Evolutionary conservation across 805 yeast species (phyloP).

Genomic region (Sugiyamaella smithiae): DNA sequence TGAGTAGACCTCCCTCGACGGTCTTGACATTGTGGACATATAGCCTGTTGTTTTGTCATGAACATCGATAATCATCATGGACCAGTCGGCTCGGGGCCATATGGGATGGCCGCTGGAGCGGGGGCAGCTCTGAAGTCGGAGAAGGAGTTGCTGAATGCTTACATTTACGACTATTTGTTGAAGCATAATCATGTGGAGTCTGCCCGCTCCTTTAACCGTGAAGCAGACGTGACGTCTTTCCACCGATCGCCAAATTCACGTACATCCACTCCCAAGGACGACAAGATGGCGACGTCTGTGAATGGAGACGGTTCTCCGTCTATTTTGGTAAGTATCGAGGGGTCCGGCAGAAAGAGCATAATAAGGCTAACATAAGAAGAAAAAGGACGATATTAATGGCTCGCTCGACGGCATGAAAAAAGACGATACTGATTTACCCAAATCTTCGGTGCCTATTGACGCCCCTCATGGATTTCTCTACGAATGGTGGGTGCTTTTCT

Average conservation of each 20-base stretch:
- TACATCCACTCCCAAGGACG: slow-evolving; percentile 16
- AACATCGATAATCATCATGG: slow-evolving; percentile 7
- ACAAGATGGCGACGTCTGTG: slow-evolving; percentile 3
- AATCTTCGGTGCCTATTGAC: slow-evolving; percentile 48
- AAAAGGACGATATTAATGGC: slow-evolving; percentile 17
- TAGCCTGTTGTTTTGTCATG: too few relatives aligned
- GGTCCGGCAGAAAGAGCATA: background rate
- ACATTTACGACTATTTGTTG: slow-evolving; percentile 78
- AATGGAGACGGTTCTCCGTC: slow-evolving; percentile 11
- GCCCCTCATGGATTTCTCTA: slow-evolving; percentile 83
- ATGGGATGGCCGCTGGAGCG: background rate
- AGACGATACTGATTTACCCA: slow-evolving; percentile 24
- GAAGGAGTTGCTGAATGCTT: slow-evolving; percentile 57
- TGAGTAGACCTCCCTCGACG: too few relatives aligned
- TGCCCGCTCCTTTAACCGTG: slow-evolving; percentile 70
- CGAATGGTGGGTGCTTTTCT: slow-evolving; percentile 96
- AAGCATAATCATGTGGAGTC: slow-evolving; percentile 70
- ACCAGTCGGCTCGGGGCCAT: slow-evolving; percentile 6
- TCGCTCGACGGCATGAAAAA: slow-evolving; percentile 12
- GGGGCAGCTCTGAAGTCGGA: slow-evolving; percentile 18
- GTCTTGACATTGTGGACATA: too few relatives aligned
- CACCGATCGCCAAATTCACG: slow-evolving; percentile 30
- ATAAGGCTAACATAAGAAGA: slow-evolving; percentile 10
- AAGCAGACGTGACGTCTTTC: slow-evolving; percentile 58
- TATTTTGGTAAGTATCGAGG: background rate